These are phyloP conservation scores for Globisporangium recalcitrans DNA, from an alignment of 352 stramenopile genomes.

Conservation along the genomic window DNA sequence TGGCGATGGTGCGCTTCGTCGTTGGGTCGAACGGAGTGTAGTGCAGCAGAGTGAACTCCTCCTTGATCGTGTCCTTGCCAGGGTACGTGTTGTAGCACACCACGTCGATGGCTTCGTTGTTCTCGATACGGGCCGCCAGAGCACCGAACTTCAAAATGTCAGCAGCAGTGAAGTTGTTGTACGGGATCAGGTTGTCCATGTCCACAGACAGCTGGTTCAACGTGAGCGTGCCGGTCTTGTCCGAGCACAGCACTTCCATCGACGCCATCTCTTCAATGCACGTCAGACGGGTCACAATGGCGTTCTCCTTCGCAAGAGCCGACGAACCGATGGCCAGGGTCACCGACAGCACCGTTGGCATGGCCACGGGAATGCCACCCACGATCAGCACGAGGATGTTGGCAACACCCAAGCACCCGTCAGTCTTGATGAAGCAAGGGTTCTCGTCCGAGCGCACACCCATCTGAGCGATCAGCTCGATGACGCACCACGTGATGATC, in stretches of 20 bases:
- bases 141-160: conserved; percentile 64
- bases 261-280: conserved; percentile 91
- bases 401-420: conserved; percentile 60
- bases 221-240: conserved; percentile 94
- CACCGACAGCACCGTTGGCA: conserved; percentile 90
- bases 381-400: conserved; percentile 89
- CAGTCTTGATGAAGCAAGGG: conserved; percentile 78
- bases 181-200: conserved; percentile 74
- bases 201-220: conserved; percentile 96
- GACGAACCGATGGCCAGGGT: conserved; percentile 90
- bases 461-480: conserved; percentile 85
- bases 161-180: conserved; percentile 51
- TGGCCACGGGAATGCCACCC: conserved; percentile 90
- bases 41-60: conserved; percentile 71
- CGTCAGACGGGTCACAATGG: conserved; percentile 89
- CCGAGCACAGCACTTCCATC: conserved; percentile 92
- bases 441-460: conserved; percentile 61
- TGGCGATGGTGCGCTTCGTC: conserved; percentile 91
- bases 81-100: conserved; percentile 76
- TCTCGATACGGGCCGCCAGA: conserved; percentile 61
- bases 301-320: conserved; percentile 85
- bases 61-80: conserved; percentile 72
- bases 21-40: conserved; percentile 83
- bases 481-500: conserved; percentile 80
- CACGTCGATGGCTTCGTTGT: conserved; percentile 72